Evolutionary conservation across 108 stramenopile species (phyloP), one percentile per base, ranked within the genome.

Genomic region (Conticribra guillardii): DNA sequence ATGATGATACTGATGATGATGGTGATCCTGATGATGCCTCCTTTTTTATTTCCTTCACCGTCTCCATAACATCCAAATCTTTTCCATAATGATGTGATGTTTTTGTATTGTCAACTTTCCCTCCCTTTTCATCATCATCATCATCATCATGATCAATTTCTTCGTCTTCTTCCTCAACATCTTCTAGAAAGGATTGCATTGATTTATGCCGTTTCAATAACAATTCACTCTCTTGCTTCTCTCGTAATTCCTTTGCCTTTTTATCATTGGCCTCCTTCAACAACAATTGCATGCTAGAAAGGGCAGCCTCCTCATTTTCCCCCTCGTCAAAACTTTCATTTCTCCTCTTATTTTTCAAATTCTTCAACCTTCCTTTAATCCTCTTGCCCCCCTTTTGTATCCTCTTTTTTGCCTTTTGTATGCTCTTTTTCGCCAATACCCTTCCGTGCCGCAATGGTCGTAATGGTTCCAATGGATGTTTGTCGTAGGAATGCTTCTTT

Each of bases 401-500:
- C 54, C 27, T 48, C 21, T 57, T 67, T 18, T 21, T 18, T 0
- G 45, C 57, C 31, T 60, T 74, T 23, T 37, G 41, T 53, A 30
- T 45, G n/a, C 16, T 7, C 55, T 26, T 67, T 28, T 53, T 52
- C 49, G 19, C 51, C 3, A 17, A 55, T 29, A 27, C 28, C 49
- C 46, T 55, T 2, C 51, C 54, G 33, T 29, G 64, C 32, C 18
- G 47, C 31, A 51, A 34, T 21, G 57, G 58, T n/a, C 57, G 46
- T 58, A 68, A 31, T 14, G 59, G 70, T n/a, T 65, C 45, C 26
- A 59, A 17, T 1, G 57, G 57, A 11, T 54, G 24, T 47, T 57
- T 64, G 23, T 62, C 59, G 60, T 75, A 54, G 15, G 33, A 54
- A 54, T 60, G 54, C 29, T 75, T 67, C 51, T 54, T 50, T 29